Conservation (phyloP, 2,329 filamentous ascomycete species). For the Scedosporium boydii region DNA sequence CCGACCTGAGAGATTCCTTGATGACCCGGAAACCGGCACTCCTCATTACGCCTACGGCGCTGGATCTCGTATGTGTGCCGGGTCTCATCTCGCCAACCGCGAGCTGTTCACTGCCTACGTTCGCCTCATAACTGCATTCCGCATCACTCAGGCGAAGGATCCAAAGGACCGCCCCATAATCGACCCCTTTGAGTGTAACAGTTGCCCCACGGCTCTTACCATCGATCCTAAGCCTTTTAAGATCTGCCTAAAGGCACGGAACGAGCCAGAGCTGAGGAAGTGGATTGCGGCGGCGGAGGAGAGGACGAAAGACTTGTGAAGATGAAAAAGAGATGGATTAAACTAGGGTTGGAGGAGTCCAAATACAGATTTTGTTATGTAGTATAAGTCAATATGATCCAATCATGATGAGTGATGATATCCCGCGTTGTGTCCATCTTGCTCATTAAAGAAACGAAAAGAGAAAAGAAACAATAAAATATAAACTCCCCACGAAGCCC, state of each 20-base stretch:
- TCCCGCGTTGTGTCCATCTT: no score
- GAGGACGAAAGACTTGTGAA: constrained; percentile 35
- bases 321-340: not conserved
- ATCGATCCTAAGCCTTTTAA: constrained; percentile 56
- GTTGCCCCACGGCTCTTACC: constrained; percentile 46
- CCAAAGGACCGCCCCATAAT: constrained; percentile 39
- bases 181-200: constrained; percentile 47
- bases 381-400: no score
- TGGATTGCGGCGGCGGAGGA: constrained; percentile 47
- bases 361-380: no score
- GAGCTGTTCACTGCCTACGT: constrained; percentile 53
- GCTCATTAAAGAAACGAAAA: no score
- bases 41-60: constrained; percentile 55
- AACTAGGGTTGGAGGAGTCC: no score
- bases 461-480: no score
- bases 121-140: constrained; percentile 48
- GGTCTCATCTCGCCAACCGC: constrained; percentile 53
- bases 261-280: constrained; percentile 30
- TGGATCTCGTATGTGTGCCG: constrained; percentile 54
- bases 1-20: constrained; percentile 61
- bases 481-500: no score
- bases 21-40: constrained; percentile 43
- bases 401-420: no score
- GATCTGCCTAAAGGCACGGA: constrained; percentile 40
- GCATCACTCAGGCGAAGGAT: constrained; percentile 38